Percentiles rank a stretch among this genome's conserved stretches.
Conservation (phyloP, 2,329 filamentous ascomycete species). For the Talaromyces sp. region DNA sequence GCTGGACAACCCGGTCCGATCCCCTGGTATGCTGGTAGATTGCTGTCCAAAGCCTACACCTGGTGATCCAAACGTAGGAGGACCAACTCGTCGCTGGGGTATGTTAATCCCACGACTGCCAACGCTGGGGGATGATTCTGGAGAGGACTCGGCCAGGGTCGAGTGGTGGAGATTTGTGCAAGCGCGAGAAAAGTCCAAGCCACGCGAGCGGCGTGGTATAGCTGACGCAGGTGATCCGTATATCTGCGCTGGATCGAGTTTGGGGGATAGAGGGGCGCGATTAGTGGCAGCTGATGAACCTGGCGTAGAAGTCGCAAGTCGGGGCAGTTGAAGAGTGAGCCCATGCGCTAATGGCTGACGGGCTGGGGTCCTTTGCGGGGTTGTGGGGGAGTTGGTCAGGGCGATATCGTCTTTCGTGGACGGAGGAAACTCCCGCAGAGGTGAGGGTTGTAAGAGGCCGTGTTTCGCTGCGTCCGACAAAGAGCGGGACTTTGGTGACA, state of each 20-base stretch:
- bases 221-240: slow-evolving; percentile 86
- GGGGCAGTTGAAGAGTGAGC: slow-evolving; percentile 65
- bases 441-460: slow-evolving; percentile 54
- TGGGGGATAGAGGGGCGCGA: slow-evolving; percentile 70
- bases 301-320: slow-evolving; percentile 37
- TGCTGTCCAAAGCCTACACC: slow-evolving; percentile 53
- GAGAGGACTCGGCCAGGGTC: slow-evolving; percentile 82
- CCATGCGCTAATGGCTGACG: slow-evolving; percentile 57
- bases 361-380: slow-evolving; percentile 64
- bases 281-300: slow-evolving; percentile 44
- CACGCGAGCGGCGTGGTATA: slow-evolving; percentile 79
- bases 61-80: slow-evolving; percentile 55
- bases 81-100: slow-evolving; percentile 46
- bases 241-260: slow-evolving; percentile 75
- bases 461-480: slow-evolving; percentile 60
- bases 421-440: slow-evolving; percentile 47
- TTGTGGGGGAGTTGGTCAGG: slow-evolving; percentile 54
- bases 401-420: slow-evolving; percentile 63
- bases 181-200: slow-evolving; percentile 86
- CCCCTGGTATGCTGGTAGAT: slow-evolving; percentile 63
- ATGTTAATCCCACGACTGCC: slow-evolving; percentile 61
- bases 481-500: slow-evolving; percentile 52
- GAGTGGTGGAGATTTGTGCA: slow-evolving; percentile 95
- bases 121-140: slow-evolving; percentile 84
- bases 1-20: slow-evolving; percentile 68